These are phyloP conservation scores for Polymyxa betae DNA, from an alignment of 208 protist species.

Conservation along the genomic window DNA sequence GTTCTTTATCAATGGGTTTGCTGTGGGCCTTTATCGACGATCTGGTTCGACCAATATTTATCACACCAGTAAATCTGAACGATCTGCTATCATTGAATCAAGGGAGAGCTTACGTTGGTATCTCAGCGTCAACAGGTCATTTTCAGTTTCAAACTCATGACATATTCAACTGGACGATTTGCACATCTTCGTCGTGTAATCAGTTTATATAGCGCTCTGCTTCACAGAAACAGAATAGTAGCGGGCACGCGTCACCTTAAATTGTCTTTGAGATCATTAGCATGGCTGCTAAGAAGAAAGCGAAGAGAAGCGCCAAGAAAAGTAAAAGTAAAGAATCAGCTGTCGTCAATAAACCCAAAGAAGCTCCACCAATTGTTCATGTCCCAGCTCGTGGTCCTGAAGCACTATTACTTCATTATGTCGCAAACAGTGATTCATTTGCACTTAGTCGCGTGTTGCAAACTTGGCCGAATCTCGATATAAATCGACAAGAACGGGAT, in stretches of 20 bases:
- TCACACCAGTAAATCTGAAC: not conserved
- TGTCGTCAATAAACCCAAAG: not conserved
- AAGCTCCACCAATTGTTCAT: not conserved
- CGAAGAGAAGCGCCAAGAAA: not conserved
- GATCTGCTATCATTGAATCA: not conserved
- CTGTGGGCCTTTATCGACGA: not conserved
- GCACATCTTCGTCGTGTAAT: not conserved
- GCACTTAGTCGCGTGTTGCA: not conserved
- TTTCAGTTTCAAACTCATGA: constrained; percentile 38
- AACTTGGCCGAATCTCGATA: not conserved
- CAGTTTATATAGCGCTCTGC: too few relatives aligned
- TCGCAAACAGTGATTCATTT: not conserved
- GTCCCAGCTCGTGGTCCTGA: not conserved
- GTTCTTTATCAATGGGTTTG: not conserved
- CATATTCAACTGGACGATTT: constrained; percentile 34
- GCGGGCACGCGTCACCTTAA: not conserved
- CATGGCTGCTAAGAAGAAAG: not conserved
- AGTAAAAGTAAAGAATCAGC: not conserved
- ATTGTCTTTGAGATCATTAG: not conserved
- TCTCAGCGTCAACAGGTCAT: not conserved
- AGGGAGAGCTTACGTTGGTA: not conserved
- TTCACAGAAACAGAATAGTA: too few relatives aligned
- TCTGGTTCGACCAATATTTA: not conserved
- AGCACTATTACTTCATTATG: not conserved
- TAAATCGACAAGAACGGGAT: not conserved